phyloP scores from a whole-genome alignment of 352 stramenopile species.

The Stramenopiles sp. region DNA sequence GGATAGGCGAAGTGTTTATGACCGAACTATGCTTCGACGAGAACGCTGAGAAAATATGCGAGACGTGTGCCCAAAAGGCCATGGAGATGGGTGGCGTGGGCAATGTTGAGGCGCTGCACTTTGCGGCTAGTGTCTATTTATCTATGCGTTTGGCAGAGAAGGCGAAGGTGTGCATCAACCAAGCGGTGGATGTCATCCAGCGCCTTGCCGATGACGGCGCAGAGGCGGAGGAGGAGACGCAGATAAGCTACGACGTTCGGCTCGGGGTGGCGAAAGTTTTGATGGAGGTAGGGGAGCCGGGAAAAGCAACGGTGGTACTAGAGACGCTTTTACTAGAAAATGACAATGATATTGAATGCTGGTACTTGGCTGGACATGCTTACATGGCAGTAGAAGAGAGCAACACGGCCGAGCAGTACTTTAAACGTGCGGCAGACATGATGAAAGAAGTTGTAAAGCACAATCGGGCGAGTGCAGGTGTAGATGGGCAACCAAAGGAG shows the following conservation, averaged over 20 bases:
- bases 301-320: neutral
- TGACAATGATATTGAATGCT: constrained; percentile 3
- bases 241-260: neutral
- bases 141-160: neutral
- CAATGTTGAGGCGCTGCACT: neutral
- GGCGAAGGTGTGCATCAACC: neutral
- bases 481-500: too few species aligned
- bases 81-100: neutral
- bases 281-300: neutral
- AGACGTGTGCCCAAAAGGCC: neutral
- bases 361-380: neutral
- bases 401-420: neutral
- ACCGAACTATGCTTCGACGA: neutral
- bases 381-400: neutral
- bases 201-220: neutral
- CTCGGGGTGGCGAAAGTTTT: neutral
- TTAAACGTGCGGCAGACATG: neutral
- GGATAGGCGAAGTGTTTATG: neutral
- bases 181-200: neutral
- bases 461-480: too few species aligned
- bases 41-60: neutral
- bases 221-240: neutral
- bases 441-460: neutral
- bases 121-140: neutral
- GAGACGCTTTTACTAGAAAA: neutral